Conservation (phyloP, 768 basidiomycete genomes). For the Mycena rebaudengoi region DNA sequence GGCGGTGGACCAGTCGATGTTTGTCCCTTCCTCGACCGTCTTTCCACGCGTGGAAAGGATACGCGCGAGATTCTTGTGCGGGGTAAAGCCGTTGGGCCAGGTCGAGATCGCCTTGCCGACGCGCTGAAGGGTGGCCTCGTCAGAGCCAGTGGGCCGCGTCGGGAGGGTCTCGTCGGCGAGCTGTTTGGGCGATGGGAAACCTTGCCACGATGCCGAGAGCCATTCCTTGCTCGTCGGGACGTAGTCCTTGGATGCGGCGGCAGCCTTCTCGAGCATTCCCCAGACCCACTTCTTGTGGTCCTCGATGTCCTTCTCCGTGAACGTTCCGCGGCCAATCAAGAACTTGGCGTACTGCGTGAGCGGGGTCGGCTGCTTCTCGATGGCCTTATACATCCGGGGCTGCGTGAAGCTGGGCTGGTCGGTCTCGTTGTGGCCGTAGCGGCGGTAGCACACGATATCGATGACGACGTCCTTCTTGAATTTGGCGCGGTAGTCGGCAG, state of each 20-base stretch:
- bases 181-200: conserved; percentile 97
- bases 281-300: conserved; percentile 99
- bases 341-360: conserved; percentile 93
- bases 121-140: conserved; percentile 77
- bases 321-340: conserved; percentile 89
- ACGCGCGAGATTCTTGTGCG: conserved; percentile 93
- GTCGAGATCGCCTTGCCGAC: conserved; percentile 89
- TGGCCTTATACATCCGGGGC: conserved; percentile 98
- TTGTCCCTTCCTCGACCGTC: conserved; percentile 87
- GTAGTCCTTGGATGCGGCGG: conserved; percentile 95
- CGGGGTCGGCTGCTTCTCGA: conserved; percentile 92
- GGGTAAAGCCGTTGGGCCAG: conserved; percentile 85
- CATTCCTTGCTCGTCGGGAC: conserved; percentile 95
- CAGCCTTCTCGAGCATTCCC: conserved; percentile 97
- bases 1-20: conserved; percentile 98
- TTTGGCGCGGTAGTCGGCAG: conserved; percentile 97
- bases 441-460: conserved; percentile 98
- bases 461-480: conserved; percentile 99
- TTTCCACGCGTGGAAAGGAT: conserved; percentile 90
- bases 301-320: conserved; percentile 95
- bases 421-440: conserved; percentile 99
- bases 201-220: conserved; percentile 98
- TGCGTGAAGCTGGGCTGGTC: conserved; percentile 99
- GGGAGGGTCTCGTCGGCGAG: conserved; percentile 92
- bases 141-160: conserved; percentile 86